Evolutionary conservation across 2,329 filamentous ascomycete species (phyloP), one percentile per base, ranked within the genome.

Genomic region (Diaporthe vaccinii): DNA sequence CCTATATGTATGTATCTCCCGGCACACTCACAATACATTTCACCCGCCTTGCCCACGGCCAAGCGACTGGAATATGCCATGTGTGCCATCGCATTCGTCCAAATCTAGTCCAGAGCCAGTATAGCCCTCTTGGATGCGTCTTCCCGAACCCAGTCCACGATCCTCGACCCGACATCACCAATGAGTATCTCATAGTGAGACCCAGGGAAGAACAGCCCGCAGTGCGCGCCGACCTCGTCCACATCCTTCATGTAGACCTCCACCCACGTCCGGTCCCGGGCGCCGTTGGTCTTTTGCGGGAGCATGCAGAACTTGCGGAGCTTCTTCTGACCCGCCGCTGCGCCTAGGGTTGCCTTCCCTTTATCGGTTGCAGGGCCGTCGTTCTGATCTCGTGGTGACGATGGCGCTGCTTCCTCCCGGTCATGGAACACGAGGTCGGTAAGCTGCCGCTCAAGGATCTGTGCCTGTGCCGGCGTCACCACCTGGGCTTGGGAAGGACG

Each of bases 171-270:
- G 3, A 95, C 92, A 82, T 96, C 93, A 0, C 92, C 92, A n/a
- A 96, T 91, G n/a, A 96, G 85, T 77, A 84, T 85, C 79, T 95
- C 93, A 80, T 97, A 96, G 74, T 94, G 92, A 76, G 91, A 88
- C 9, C 93, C 92, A 0, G 91, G 84, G 17, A 94, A 90, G 84
- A 98, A 98, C 70, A 98, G 85, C 0, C 93, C 93, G 77, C 94
- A 96, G 82, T 98, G 95, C 14, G 95, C 96, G 9, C 91, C 92
- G 1, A 98, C 93, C 83, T 98, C 94, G 81, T 98, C 95, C 76
- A 97, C 91, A 71, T 91, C 92, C 75, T 93, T 89, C 94, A 98
- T 97, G 79, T 92, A 92, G 3, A 98, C 90, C 59, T 92, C 88
- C 1, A 95, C 86, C 95, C 96, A 98, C 22, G 92, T 90, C 6